A percentile compares a stretch with the other conserved stretches of the same genome.
These are phyloP conservation scores for Cucurbita moschata DNA, from an alignment of 306 rosid species.

Conservation along the genomic window DNA sequence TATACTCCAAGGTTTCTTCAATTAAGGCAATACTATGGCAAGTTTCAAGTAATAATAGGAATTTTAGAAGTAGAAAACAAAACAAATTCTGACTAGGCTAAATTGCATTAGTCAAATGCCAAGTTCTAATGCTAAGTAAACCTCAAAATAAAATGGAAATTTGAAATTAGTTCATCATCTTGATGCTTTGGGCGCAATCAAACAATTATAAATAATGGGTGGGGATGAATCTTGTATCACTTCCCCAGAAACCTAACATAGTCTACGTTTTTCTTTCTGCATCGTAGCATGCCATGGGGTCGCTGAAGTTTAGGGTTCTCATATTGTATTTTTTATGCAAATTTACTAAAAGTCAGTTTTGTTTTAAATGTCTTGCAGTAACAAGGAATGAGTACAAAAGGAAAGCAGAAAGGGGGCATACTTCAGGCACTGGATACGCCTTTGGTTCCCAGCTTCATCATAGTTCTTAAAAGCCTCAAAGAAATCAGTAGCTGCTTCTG, in stretches of 20 bases:
- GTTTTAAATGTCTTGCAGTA: neutral
- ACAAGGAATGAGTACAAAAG: neutral
- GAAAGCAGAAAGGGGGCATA: slow-evolving; percentile 15
- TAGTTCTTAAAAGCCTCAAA: slow-evolving; percentile 95
- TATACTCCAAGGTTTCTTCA: neutral
- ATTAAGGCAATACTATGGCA: neutral
- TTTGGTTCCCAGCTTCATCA: slow-evolving; percentile 94
- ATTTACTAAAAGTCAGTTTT: neutral
- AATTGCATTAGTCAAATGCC: neutral
- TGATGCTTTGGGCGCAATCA: neutral
- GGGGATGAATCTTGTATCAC: neutral
- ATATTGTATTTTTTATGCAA: neutral
- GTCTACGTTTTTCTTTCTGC: neutral
- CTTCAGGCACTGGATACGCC: slow-evolving; percentile 98
- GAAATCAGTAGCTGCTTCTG: slow-evolving; percentile 93
- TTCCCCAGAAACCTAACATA: neutral
- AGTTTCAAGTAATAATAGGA: neutral
- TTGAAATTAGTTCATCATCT: neutral
- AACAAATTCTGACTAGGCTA: neutral
- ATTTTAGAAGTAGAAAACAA: neutral
- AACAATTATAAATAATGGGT: neutral
- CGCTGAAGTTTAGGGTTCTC: neutral
- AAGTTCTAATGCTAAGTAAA: neutral
- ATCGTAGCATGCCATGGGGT: neutral
- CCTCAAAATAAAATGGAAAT: neutral